Evolutionary conservation across 1,284 basidiomycete genomes (phyloP), one percentile per base, ranked within the genome.

Genomic region (Cystobasidium sp.): DNA sequence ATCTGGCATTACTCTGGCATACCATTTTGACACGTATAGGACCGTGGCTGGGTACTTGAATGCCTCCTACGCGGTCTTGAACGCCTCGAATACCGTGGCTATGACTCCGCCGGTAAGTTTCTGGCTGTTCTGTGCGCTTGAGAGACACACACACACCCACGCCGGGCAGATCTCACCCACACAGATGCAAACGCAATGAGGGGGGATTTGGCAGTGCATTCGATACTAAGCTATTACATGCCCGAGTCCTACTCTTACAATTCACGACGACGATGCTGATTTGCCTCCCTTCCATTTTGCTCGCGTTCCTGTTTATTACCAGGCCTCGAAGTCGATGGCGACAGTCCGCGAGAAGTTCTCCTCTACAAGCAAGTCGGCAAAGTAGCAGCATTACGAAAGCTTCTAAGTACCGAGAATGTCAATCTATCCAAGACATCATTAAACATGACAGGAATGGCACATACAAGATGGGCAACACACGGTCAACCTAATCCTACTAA

Each of bases 381-480:
- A 84, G 97, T 99, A 76, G 90, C 91, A 64, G 91, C 91, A 41
- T 88, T 99, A 74, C 91, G 94, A 84, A 92, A 97, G 86, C 90
- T 91, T 84, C 96, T 97, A 80, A 89, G 90, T 71, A 86, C 87
- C 77, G 89, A 92, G 18, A 84, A 82, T 76, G 82, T 95, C 80
- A 89, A 98, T 84, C 90, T 93, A 79, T 84, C 86, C 82, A 95
- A 93, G 86, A 87, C 88, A 46, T 58, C 49, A 16, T 82, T 94
- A 75, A 90, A 90, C 67, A 95, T 97, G 84, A 93, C 94, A 67
- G 94, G 93, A 66, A 98, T 99, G 84, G 97, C 96, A 37, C 97
- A 99, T 86, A 99, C 97, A 18, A 93, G 97, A 77, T 99, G 97
- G 97, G 97, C 97, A 3, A 99, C 97, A n/a, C 97, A 99, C 83